These are phyloP conservation scores for Taphrina communis DNA, from an alignment of 1,139 yeast species.

Conservation along the genomic window DNA sequence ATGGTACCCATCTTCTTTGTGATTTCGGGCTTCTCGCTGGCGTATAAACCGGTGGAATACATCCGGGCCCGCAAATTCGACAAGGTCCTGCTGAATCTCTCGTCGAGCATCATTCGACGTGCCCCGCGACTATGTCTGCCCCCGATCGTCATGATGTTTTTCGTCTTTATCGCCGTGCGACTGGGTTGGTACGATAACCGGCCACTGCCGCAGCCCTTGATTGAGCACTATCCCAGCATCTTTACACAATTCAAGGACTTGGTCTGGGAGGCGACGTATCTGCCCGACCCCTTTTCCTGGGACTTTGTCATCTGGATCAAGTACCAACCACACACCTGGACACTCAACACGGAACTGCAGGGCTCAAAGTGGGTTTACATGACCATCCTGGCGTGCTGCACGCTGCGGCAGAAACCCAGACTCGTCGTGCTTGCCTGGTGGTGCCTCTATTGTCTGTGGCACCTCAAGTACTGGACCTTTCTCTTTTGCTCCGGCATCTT, in stretches of 20 bases:
- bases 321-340: conserved; percentile 38
- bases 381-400: conserved; percentile 25
- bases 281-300: conserved; percentile 35
- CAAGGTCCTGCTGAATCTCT: conserved; percentile 25
- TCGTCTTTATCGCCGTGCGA: conserved; percentile 21
- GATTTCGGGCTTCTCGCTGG: conserved; percentile 33
- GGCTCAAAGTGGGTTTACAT: conserved; percentile 31
- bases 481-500: conserved; percentile 34
- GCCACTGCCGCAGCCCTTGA: conserved; percentile 27
- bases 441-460: conserved; percentile 38
- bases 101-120: conserved; percentile 27
- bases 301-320: conserved; percentile 37
- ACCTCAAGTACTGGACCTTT: conserved; percentile 32
- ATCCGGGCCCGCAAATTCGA: conserved; percentile 23
- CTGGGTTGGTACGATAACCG: conserved; percentile 25
- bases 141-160: conserved; percentile 29
- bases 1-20: conserved; percentile 36
- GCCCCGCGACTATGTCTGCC: conserved; percentile 25
- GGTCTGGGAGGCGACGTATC: conserved; percentile 12
- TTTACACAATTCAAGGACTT: conserved; percentile 24
- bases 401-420: conserved; percentile 24
- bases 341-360: conserved; percentile 35
- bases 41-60: conserved; percentile 32
- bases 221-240: conserved; percentile 9
- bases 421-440: conserved; percentile 25